Evolutionary conservation across 441 rosid species (phyloP).

Genomic region (Heliophila coronopifolia): DNA sequence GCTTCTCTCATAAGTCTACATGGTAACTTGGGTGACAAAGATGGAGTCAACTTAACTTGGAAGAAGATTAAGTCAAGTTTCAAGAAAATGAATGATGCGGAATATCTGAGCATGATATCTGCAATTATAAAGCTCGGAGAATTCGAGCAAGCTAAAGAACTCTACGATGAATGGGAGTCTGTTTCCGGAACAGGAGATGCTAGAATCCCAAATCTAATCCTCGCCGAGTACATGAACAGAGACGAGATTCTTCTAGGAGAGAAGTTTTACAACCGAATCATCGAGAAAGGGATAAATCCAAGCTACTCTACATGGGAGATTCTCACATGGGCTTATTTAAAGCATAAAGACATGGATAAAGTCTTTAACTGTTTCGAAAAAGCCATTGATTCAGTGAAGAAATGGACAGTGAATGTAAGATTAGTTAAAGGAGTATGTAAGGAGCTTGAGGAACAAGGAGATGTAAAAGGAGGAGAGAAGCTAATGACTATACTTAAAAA

Average conservation of each 20-base stretch:
- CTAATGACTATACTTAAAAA: conserved; percentile 47
- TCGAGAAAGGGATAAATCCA: conserved; percentile 48
- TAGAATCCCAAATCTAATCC: conserved; percentile 55
- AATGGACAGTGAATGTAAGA: conserved; percentile 52
- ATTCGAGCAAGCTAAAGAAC: conserved; percentile 54
- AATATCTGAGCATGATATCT: conserved; percentile 65
- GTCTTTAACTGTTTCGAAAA: conserved; percentile 58
- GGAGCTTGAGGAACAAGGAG: conserved; percentile 51
- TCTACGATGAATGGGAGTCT: conserved; percentile 76
- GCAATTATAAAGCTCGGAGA: conserved; percentile 63
- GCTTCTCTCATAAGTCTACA: conserved; percentile 72
- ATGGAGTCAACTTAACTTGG: conserved; percentile 60
- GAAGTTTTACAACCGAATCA: conserved; percentile 39
- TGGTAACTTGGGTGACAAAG: conserved; percentile 52
- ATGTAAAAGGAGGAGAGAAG: conserved; percentile 57
- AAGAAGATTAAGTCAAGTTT: conserved; percentile 51
- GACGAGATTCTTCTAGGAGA: conserved; percentile 47
- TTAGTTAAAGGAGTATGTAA: conserved; percentile 40
- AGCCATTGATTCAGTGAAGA: conserved; percentile 57
- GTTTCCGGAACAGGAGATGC: conserved; percentile 49
- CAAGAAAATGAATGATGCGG: conserved; percentile 61
- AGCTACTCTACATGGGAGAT: conserved; percentile 80
- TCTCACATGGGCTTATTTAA: conserved; percentile 62
- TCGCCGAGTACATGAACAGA: conserved; percentile 59
- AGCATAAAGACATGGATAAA: conserved; percentile 39